These are phyloP conservation scores for Stylonectria norvegica DNA, from an alignment of 2,329 filamentous ascomycete genomes.

Conservation along the genomic window DNA sequence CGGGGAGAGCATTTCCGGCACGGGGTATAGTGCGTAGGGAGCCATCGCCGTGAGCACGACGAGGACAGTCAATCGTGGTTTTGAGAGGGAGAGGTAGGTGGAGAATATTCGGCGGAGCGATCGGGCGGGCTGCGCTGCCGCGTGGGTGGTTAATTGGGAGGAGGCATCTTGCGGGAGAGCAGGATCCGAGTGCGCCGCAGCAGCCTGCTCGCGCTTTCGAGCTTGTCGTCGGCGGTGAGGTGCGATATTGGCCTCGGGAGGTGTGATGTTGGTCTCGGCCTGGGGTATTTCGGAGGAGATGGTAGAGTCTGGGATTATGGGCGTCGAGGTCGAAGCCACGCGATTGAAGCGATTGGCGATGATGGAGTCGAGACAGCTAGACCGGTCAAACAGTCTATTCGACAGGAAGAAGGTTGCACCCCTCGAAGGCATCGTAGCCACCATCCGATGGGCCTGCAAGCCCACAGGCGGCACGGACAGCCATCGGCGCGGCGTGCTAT, in stretches of 20 bases:
- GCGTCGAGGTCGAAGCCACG: conserved; percentile 22
- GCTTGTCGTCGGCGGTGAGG: conserved; percentile 37
- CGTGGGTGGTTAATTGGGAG: conserved; percentile 51
- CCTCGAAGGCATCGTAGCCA: conserved; percentile 16
- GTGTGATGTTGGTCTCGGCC: conserved; percentile 19
- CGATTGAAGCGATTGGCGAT: conserved; percentile 27
- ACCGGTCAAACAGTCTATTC: conserved; percentile 36
- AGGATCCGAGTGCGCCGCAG: conserved; percentile 13
- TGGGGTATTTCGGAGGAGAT: conserved; percentile 14
- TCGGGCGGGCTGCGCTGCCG: conserved; percentile 46
- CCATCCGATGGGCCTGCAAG: conserved; percentile 22
- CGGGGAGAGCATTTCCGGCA: conserved; percentile 77
- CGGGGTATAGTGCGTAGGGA: conserved; percentile 88
- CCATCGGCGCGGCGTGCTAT: conserved; percentile 23
- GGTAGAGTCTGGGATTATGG: conserved; percentile 15
- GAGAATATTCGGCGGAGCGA: conserved; percentile 66
- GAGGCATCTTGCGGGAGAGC: conserved; percentile 50
- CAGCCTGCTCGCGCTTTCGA: conserved; percentile 20
- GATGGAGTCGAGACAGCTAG: conserved; percentile 35
- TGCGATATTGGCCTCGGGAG: conserved; percentile 21
- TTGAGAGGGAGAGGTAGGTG: conserved; percentile 86
- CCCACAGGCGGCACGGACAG: conserved; percentile 29
- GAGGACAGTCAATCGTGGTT: conserved; percentile 87
- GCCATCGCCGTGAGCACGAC: conserved; percentile 89
- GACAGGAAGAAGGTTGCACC: conserved; percentile 33